These are phyloP conservation scores for Pilasporangium apinafurcum DNA, from an alignment of 352 stramenopile genomes.

Conservation along the genomic window DNA sequence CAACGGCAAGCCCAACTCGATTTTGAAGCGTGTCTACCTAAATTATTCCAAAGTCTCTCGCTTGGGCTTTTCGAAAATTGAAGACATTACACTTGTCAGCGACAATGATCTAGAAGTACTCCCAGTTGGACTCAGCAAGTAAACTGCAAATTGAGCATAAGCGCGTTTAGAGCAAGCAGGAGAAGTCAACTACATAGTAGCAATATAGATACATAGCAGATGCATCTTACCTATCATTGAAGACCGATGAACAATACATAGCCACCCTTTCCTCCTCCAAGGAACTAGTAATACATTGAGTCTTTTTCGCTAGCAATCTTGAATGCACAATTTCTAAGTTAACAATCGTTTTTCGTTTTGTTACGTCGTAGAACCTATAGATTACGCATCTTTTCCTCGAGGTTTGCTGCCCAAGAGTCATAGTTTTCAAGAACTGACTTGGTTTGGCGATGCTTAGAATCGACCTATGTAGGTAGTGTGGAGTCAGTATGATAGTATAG, in stretches of 20 bases:
- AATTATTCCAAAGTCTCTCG: conserved; percentile 25
- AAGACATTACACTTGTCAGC: conserved; percentile 28
- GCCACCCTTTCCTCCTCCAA: too few relatives aligned
- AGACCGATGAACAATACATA: too few relatives aligned
- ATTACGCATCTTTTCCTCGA: conserved; percentile 47
- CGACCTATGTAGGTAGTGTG: too few relatives aligned
- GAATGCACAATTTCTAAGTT: conserved; percentile 8
- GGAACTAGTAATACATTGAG: neutral
- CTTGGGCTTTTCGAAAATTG: conserved; percentile 26
- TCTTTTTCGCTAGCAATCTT: neutral
- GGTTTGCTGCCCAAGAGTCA: conserved; percentile 35
- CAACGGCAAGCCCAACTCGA: conserved; percentile 46
- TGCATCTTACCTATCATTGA: too few relatives aligned
- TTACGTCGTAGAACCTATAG: too few relatives aligned
- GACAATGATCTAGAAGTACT: conserved; percentile 27
- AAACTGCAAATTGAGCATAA: neutral
- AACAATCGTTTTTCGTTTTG: too few relatives aligned
- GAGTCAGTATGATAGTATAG: too few relatives aligned
- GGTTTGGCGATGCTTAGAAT: too few relatives aligned
- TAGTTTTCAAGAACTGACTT: conserved; percentile 46
- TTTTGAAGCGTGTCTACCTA: conserved; percentile 47
- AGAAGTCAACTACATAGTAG: too few relatives aligned
- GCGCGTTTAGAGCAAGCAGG: too few relatives aligned
- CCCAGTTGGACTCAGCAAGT: neutral
- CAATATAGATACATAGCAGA: too few relatives aligned